Conservation (phyloP, 2,329 filamentous ascomycete genomes). For the Akanthomyces muscarius region DNA sequence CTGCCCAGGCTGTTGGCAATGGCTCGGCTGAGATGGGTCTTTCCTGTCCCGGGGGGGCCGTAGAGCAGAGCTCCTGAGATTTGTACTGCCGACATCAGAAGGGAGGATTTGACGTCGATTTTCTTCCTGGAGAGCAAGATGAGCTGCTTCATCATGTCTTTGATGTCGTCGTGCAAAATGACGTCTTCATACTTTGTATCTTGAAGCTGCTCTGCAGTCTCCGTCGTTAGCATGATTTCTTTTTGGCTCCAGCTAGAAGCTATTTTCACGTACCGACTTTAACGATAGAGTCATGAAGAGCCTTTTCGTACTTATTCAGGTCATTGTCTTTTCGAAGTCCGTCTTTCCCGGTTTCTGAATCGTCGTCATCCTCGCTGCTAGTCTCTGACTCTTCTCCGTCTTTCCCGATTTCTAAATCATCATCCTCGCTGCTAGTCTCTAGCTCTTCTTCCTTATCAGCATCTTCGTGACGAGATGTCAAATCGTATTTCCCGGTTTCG, state of each 20-base stretch:
- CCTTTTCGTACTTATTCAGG: neutral
- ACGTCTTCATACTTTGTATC: constrained; percentile 2
- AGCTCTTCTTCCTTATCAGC: neutral
- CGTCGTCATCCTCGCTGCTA: neutral
- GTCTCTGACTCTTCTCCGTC: too few species aligned
- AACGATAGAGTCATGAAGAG: neutral
- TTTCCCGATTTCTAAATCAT: too few species aligned
- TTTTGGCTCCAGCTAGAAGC: neutral
- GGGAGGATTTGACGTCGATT: neutral
- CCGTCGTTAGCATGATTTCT: neutral
- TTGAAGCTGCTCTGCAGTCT: neutral
- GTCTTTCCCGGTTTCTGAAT: too few species aligned
- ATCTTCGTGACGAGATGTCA: neutral
- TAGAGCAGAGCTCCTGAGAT: constrained; percentile 26
- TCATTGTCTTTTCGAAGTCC: neutral
- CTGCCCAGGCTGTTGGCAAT: constrained; percentile 21
- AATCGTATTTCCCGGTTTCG: neutral
- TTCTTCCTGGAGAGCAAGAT: neutral
- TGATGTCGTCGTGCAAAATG: neutral
- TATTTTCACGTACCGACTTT: neutral
- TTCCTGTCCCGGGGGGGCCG: constrained; percentile 30
- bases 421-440: neutral
- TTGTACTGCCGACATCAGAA: neutral
- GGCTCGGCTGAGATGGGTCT: constrained; percentile 25
- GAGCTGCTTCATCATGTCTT: constrained; percentile 4